A percentile compares a stretch with the other conserved stretches of the same genome.
Conservation (phyloP, 805 yeast genomes). For the Ogataea henricii region DNA sequence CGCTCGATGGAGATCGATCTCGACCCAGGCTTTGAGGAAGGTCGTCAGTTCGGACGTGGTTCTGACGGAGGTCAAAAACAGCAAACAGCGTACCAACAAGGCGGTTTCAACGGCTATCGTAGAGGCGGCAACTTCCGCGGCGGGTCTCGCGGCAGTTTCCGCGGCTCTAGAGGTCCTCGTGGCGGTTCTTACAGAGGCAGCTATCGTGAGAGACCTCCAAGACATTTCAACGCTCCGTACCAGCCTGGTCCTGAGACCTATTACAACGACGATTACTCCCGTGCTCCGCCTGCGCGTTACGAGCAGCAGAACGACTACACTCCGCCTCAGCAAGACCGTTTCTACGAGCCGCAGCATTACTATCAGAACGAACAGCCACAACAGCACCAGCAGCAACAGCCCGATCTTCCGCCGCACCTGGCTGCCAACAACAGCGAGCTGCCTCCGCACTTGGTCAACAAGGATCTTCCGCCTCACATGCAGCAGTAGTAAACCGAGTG, state of each 20-base stretch:
- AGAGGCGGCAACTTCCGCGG: slow-evolving; percentile 11
- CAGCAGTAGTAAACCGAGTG: too few species aligned
- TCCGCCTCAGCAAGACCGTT: slow-evolving; percentile 8
- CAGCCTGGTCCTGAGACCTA: slow-evolving; percentile 5
- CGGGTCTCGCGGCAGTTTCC: slow-evolving; percentile 3
- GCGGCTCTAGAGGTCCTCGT: slow-evolving; percentile 1
- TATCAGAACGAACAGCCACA: slow-evolving; percentile 3
- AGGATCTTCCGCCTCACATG: slow-evolving; percentile 25
- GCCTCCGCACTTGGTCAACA: slow-evolving; percentile 11
- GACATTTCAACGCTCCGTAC: slow-evolving; percentile 13
- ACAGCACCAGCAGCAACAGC: slow-evolving; percentile 1
- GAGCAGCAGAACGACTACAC: slow-evolving; percentile 2
- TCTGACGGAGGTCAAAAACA: slow-evolving; percentile 82
- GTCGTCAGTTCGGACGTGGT: slow-evolving; percentile 95
- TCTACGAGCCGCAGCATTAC: slow-evolving; percentile 5
- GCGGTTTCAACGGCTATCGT: slow-evolving; percentile 28
- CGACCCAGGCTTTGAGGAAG: slow-evolving; percentile 95
- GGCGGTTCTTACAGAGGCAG: slow-evolving; percentile 34
- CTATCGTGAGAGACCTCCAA: slow-evolving; percentile 26
- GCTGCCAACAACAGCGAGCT: slow-evolving; percentile 1
- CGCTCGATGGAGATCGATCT: slow-evolving; percentile 80
- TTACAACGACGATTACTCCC: slow-evolving; percentile 11
- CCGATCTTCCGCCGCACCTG: slow-evolving; percentile 1
- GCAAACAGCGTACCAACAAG: slow-evolving; percentile 32
- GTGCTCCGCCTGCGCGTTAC: slow-evolving; percentile 11